Percentiles rank a stretch among this genome's conserved stretches.
Evolutionary conservation across 1,284 basidiomycete species (phyloP).

Genomic region (Naganishia albida): DNA sequence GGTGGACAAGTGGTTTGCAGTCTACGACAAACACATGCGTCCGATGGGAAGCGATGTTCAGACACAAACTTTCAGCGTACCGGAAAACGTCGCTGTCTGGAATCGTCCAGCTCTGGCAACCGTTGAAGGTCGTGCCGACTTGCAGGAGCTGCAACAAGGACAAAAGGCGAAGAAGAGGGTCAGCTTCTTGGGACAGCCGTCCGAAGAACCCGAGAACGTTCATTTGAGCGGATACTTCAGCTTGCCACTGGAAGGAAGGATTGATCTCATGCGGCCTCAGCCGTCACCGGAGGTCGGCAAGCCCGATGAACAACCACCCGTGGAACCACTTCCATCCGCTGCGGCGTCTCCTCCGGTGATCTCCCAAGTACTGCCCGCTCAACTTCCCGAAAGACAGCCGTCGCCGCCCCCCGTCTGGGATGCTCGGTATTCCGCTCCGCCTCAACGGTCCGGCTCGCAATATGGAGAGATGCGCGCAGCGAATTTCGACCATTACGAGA

Average conservation of each 20-base stretch:
- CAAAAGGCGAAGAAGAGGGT: constrained; percentile 62
- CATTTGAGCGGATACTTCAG: constrained; percentile 65
- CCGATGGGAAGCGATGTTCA: constrained; percentile 51
- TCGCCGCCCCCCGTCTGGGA: constrained; percentile 54
- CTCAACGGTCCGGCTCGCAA: constrained; percentile 49
- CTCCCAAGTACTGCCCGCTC: constrained; percentile 36
- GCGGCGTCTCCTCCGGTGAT: constrained; percentile 36
- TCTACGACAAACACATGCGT: constrained; percentile 85
- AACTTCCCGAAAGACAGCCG: constrained; percentile 7
- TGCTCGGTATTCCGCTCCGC: constrained; percentile 55
- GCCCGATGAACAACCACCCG: constrained; percentile 37
- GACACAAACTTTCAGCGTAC: constrained; percentile 64
- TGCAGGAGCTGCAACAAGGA: constrained; percentile 62
- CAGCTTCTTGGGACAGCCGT: constrained; percentile 32
- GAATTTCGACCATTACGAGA: constrained; percentile 54
- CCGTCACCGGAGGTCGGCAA: constrained; percentile 48
- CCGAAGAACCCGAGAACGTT: constrained; percentile 1
- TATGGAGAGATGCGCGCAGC: constrained; percentile 55
- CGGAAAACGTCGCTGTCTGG: constrained; percentile 73
- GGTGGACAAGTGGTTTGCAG: constrained; percentile 83
- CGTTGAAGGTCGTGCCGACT: constrained; percentile 56
- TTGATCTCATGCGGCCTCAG: constrained; percentile 74
- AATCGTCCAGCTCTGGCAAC: constrained; percentile 54
- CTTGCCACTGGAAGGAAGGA: constrained; percentile 78
- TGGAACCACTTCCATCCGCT: constrained; percentile 56